Evolutionary conservation across 2,329 filamentous ascomycete genomes (phyloP), one percentile per base, ranked within the genome.

Genomic region (Nemania sp.): DNA sequence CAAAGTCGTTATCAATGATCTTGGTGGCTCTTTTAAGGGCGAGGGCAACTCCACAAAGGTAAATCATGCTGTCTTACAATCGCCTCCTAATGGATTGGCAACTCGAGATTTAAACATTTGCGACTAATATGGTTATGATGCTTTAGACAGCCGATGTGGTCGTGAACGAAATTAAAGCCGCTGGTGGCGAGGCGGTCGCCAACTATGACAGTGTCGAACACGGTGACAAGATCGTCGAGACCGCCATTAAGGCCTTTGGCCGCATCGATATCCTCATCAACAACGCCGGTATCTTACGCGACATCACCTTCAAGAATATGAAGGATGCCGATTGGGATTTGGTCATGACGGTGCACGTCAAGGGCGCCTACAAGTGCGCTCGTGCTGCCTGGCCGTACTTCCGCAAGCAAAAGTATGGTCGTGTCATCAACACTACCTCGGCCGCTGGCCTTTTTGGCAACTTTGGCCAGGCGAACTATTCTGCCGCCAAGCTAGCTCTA

Each of bases 221-320:
- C 67, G 94, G 94, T 67, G 93, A 97, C 57, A 88, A 83, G 75
- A 97, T 99, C 73, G 95, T 99, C 76, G 86, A 93, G 63, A 92
- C 89, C 20, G 90, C 90, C 66, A 89, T 94, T 71, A 78, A 90
- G 73, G 79, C 78, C 51, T 94, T 86, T 70, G 90, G 93, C 64
- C 90, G 93, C 67, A 84, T 99, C 74, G 93, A 99, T 73, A 79
- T 99, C 61, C 86, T 99, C 66, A 88, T 99, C 76, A 99, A 99
- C 82, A 99, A 97, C 71, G 94, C 94, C 57, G 93, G 94, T 69
- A 97, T 97, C 70, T 81, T 96, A 56, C 88, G 93, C 57, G 92
- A 97, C 77, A 74, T 97, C 70, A 93, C 90, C 81, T 97, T 99
- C 80, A 96, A 96, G 83, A 97, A 97, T 77, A 95, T 97, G 84